phyloP scores from a whole-genome alignment of 2,329 filamentous ascomycete species.

The Rhexocercosporidium sp. region DNA sequence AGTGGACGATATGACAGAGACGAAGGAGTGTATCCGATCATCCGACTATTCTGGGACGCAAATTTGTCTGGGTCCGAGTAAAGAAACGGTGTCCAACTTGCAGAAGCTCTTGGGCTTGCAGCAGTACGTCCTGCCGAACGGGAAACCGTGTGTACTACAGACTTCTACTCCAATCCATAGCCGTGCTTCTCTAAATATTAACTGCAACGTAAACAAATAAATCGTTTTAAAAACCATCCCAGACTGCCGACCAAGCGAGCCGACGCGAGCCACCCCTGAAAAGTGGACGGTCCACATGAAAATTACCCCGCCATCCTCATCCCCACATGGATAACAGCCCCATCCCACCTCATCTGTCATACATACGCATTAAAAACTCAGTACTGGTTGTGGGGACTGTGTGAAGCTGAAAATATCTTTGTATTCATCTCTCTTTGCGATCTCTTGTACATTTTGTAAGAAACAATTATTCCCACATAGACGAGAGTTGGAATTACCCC shows the following conservation, averaged over 20 bases:
- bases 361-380: neutral
- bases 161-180: too few relatives aligned
- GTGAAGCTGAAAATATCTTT: neutral
- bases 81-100: too few relatives aligned
- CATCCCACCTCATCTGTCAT: neutral
- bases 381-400: neutral
- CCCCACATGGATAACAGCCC: neutral
- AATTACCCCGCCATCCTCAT: conserved; percentile 13
- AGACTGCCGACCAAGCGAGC: neutral
- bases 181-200: too few relatives aligned
- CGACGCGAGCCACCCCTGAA: neutral
- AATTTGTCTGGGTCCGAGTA: too few relatives aligned
- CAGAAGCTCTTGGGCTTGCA: too few relatives aligned
- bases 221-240: too few relatives aligned
- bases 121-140: too few relatives aligned
- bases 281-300: conserved; percentile 15
- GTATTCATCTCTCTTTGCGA: neutral
- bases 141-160: too few relatives aligned
- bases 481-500: neutral
- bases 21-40: too few relatives aligned
- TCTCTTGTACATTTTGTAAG: neutral
- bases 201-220: too few relatives aligned
- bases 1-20: too few relatives aligned
- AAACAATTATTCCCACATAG: neutral
- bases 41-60: too few relatives aligned